phyloP scores from a whole-genome alignment of 2,329 filamentous ascomycete genomes.

The Pseudopithomyces maydicus region DNA sequence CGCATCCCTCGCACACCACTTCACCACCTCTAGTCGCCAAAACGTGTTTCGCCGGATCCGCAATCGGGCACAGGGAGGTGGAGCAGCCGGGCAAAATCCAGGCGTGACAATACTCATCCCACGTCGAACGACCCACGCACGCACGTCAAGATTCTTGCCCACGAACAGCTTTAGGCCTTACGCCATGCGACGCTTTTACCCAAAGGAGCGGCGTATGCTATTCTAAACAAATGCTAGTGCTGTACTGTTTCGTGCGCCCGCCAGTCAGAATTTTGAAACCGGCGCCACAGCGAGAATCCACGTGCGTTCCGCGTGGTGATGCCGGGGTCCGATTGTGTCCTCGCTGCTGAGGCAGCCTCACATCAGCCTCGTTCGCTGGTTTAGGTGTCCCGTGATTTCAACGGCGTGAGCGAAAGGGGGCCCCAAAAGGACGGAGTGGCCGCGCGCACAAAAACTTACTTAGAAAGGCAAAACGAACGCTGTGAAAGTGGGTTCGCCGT shows the following conservation, averaged over 20 bases:
- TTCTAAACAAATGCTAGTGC: background rate
- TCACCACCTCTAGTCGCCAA: background rate
- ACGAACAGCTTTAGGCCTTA: background rate
- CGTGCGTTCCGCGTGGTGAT: slow-evolving; percentile 3
- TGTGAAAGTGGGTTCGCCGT: background rate
- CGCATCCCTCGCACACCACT: background rate
- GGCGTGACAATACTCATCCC: slow-evolving; percentile 7
- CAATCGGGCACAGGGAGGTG: background rate
- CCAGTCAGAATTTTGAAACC: background rate
- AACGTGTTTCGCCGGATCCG: background rate
- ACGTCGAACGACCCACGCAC: background rate
- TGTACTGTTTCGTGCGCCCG: background rate
- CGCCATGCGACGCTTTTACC: background rate
- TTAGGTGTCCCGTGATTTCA: background rate
- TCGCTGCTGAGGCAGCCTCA: slow-evolving; percentile 6
- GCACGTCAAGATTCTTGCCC: background rate
- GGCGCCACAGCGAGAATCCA: background rate
- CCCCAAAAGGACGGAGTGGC: background rate
- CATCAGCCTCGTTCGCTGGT: slow-evolving; percentile 4
- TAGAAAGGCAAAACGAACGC: background rate
- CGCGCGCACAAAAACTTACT: background rate
- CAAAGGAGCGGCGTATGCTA: background rate
- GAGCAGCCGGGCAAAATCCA: background rate
- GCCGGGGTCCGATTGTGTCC: background rate
- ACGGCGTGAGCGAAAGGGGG: background rate